These are phyloP conservation scores for Diplodia scrobiculata DNA, from an alignment of 2,329 filamentous ascomycete species.

Conservation along the genomic window DNA sequence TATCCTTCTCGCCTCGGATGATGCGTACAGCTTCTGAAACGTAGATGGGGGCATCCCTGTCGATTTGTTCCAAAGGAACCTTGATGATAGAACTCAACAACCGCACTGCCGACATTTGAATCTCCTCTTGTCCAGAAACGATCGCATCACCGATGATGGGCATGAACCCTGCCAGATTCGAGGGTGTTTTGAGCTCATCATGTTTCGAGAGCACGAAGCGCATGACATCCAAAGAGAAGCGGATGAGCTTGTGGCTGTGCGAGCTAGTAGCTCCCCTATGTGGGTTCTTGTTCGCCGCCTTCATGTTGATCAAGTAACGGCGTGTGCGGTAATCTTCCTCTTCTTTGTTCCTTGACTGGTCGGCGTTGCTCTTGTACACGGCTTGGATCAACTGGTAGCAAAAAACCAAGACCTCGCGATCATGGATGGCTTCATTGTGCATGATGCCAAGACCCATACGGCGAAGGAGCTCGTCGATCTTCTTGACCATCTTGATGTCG, in stretches of 20 bases:
- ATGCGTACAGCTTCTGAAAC: constrained; percentile 80
- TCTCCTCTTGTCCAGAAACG: constrained; percentile 82
- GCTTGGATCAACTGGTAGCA: constrained; percentile 93
- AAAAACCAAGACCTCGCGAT: constrained; percentile 83
- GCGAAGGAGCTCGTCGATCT: constrained; percentile 84
- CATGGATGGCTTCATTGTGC: constrained; percentile 76
- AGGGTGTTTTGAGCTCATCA: constrained; percentile 73
- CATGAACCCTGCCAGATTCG: constrained; percentile 81
- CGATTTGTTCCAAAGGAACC: constrained; percentile 71
- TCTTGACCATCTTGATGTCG: constrained; percentile 77
- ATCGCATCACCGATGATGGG: constrained; percentile 87
- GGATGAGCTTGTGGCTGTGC: constrained; percentile 81
- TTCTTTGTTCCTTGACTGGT: constrained; percentile 29
- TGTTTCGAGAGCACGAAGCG: constrained; percentile 85
- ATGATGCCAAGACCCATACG: constrained; percentile 81
- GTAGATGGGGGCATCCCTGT: constrained; percentile 74
- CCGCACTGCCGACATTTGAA: constrained; percentile 84
- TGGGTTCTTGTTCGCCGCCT: constrained; percentile 72
- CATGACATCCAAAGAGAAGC: constrained; percentile 85
- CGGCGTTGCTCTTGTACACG: constrained; percentile 67
- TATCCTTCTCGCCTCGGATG: constrained; percentile 74
- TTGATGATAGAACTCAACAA: constrained; percentile 83
- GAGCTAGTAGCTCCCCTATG: constrained; percentile 72
- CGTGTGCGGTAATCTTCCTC: constrained; percentile 53
- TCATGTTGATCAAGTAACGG: constrained; percentile 76